These are phyloP conservation scores for Dimocarpus longan DNA, from an alignment of 345 rosid species.

Conservation along the genomic window DNA sequence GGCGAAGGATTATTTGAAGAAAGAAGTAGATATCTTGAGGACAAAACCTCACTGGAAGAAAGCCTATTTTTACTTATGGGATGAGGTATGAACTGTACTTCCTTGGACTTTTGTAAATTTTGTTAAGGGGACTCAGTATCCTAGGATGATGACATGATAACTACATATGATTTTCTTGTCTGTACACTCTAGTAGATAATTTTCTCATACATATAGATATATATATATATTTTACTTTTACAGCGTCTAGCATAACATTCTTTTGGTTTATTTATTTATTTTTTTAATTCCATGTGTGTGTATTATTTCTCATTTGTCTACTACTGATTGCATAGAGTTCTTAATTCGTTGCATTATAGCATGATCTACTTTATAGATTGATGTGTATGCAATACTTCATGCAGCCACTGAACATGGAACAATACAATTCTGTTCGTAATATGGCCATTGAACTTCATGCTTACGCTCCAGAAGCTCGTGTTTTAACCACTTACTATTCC, in stretches of 20 bases:
- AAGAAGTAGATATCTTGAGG: constrained; percentile 85
- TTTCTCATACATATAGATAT: neutral
- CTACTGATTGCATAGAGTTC: constrained; percentile 4
- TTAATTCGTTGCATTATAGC: constrained; percentile 3
- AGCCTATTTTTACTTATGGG: constrained; percentile 96
- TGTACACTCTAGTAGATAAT: neutral
- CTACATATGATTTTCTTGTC: constrained; percentile 9
- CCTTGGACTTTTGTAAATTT: neutral
- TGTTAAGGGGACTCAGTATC: constrained; percentile 12
- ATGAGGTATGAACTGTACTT: constrained; percentile 63
- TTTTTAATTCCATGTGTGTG: neutral
- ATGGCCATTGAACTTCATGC: constrained; percentile 88
- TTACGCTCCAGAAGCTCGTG: constrained; percentile 95
- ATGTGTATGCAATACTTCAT: constrained; percentile 26
- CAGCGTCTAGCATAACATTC: neutral
- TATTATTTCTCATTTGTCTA: neutral
- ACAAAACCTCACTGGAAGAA: constrained; percentile 93
- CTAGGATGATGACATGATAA: neutral
- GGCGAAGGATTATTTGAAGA: constrained; percentile 75
- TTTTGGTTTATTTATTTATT: neutral
- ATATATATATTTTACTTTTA: neutral
- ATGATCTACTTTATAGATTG: neutral
- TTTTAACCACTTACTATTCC: constrained; percentile 89
- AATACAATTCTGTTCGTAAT: constrained; percentile 69
- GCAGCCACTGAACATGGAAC: constrained; percentile 95